phyloP scores from a whole-genome alignment of 2,329 filamentous ascomycete genomes.

The Aspergillus ruber region DNA sequence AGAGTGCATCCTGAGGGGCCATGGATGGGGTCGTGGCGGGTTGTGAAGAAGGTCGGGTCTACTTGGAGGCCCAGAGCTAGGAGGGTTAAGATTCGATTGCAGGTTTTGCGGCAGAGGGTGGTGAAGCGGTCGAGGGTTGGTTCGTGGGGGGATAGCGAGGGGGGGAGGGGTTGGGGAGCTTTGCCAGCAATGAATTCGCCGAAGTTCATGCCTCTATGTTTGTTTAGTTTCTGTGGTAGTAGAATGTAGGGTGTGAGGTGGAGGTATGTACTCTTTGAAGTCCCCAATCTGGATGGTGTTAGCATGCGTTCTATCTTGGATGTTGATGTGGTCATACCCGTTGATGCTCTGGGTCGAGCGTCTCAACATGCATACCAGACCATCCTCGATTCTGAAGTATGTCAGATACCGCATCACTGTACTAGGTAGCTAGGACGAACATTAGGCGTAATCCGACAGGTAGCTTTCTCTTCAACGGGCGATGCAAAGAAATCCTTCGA shows the following conservation, averaged over 20 bases:
- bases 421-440: conserved; percentile 22
- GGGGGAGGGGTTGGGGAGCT: conserved; percentile 70
- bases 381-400: conserved; percentile 69
- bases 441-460: conserved; percentile 65
- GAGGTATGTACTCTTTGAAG: conserved; percentile 67
- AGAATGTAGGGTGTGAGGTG: conserved; percentile 2
- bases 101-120: conserved; percentile 64
- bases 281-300: conserved; percentile 58
- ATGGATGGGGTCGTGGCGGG: conserved; percentile 49
- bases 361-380: conserved; percentile 82
- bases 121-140: conserved; percentile 61
- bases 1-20: conserved; percentile 55
- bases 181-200: conserved; percentile 65
- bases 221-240: too few species aligned
- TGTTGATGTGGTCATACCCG: conserved; percentile 46
- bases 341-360: conserved; percentile 75
- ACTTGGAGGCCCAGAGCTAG: conserved; percentile 68
- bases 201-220: conserved; percentile 77
- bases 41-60: conserved; percentile 51
- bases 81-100: conserved; percentile 64
- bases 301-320: conserved; percentile 1
- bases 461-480: conserved; percentile 63
- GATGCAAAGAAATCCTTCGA: conserved; percentile 67
- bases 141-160: conserved; percentile 55
- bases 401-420: background rate